Evolutionary conservation across 2,329 filamentous ascomycete species (phyloP).

Genomic region (Alternaria ethzedia): DNA sequence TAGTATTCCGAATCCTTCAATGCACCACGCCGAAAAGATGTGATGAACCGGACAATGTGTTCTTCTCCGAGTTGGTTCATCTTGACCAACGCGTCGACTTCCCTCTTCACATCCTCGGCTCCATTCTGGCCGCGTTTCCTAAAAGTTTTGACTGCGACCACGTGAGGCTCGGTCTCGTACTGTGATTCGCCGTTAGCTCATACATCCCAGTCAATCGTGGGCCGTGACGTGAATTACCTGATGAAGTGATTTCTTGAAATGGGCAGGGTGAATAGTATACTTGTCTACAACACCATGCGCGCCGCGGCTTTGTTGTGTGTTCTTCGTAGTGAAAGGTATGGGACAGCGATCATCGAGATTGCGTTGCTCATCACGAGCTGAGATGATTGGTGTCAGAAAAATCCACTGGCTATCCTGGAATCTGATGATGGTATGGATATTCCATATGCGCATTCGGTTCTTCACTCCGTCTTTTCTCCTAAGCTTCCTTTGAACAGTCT

Average conservation of each 20-base stretch:
- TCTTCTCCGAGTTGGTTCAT: conserved; percentile 22
- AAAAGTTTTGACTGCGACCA: not conserved
- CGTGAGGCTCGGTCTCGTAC: not conserved
- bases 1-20: conserved; percentile 9
- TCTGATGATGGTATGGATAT: not conserved
- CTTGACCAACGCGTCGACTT: conserved; percentile 14
- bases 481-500: not conserved
- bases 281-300: not conserved
- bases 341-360: not conserved
- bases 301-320: not conserved
- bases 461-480: too few relatives aligned
- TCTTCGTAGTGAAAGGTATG: not conserved
- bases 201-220: not conserved
- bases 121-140: conserved; percentile 3
- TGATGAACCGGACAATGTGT: conserved; percentile 25
- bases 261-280: not conserved
- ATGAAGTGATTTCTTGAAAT: not conserved
- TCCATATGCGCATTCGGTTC: not conserved
- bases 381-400: not conserved
- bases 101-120: conserved; percentile 9
- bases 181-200: too few relatives aligned
- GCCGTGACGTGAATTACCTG: not conserved
- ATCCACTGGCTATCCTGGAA: not conserved
- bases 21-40: conserved; percentile 15
- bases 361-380: not conserved